phyloP scores from a whole-genome alignment of 495 filamentous ascomycete species.

The Hypoxylon perforatum region DNA sequence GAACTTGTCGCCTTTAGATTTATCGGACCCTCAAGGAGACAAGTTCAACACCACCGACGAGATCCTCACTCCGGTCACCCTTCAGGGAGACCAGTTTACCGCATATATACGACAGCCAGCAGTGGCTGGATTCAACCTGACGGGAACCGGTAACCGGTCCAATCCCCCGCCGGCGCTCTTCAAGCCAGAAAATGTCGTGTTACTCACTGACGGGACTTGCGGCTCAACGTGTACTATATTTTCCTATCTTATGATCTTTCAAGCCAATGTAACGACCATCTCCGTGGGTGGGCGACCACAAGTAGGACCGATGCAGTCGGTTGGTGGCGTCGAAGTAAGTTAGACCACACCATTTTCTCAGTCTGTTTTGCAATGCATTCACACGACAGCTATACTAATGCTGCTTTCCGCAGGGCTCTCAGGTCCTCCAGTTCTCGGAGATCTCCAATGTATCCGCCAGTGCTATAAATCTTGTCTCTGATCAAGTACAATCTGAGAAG shows the following conservation, averaged over 20 bases:
- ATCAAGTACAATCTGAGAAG: conserved; percentile 25
- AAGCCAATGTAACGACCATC: conserved; percentile 66
- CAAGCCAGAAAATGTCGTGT: conserved; percentile 50
- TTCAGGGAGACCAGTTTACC: conserved; percentile 45
- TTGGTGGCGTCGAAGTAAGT: conserved; percentile 65
- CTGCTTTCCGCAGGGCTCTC: conserved; percentile 47
- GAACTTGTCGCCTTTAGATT: conserved; percentile 38
- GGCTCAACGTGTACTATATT: conserved; percentile 71
- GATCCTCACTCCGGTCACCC: conserved; percentile 43
- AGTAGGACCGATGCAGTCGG: conserved; percentile 65
- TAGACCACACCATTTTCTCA: background rate
- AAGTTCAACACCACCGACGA: conserved; percentile 38
- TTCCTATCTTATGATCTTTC: conserved; percentile 66
- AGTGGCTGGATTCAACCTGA: conserved; percentile 32
- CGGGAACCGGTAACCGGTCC: conserved; percentile 38
- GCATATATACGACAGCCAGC: conserved; percentile 40
- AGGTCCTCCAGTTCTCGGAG: conserved; percentile 24
- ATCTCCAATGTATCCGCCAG: conserved; percentile 28
- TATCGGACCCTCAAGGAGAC: conserved; percentile 38
- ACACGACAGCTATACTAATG: background rate
- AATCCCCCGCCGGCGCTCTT: conserved; percentile 31
- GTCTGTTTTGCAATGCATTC: background rate
- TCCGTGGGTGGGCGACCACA: conserved; percentile 67
- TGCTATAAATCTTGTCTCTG: conserved; percentile 22
- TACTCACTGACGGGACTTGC: conserved; percentile 70